A percentile compares a stretch with the other conserved stretches of the same genome.
phyloP scores from a whole-genome alignment of 192 early-diverging fungal genomes.

The Endogone sp. region DNA sequence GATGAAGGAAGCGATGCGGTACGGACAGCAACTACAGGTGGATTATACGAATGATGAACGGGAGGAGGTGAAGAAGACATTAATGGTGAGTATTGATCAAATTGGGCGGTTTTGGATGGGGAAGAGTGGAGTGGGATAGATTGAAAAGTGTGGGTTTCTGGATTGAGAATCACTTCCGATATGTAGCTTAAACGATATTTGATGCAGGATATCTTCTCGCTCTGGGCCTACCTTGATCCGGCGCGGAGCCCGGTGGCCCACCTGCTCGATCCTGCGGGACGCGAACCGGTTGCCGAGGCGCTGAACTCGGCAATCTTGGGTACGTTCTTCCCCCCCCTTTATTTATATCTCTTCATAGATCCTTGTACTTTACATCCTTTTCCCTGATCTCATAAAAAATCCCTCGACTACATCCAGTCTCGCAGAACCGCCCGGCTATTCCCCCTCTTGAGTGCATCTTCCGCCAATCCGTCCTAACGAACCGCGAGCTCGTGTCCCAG shows the following conservation, averaged over 20 bases:
- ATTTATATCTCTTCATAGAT: background rate
- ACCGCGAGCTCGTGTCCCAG: slow-evolving; percentile 15
- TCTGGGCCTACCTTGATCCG: slow-evolving; percentile 68
- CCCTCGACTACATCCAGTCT: background rate
- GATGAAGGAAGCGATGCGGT: slow-evolving; percentile 36
- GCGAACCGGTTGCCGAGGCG: slow-evolving; percentile 56
- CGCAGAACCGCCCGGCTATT: slow-evolving; percentile 9
- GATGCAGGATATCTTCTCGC: slow-evolving; percentile 61
- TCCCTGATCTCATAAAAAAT: background rate
- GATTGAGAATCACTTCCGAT: no score
- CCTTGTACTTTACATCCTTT: slow-evolving; percentile 2
- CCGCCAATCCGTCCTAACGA: slow-evolving; percentile 11
- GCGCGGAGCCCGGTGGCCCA: slow-evolving; percentile 40
- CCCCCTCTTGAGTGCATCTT: slow-evolving; percentile 20
- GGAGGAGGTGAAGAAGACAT: slow-evolving; percentile 1
- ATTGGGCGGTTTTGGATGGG: slow-evolving; percentile 29
- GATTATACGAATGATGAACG: slow-evolving; percentile 33
- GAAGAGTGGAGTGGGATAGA: slow-evolving; percentile 18
- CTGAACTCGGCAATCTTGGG: slow-evolving; percentile 68
- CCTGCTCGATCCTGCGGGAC: slow-evolving; percentile 46
- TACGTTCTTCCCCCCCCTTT: slow-evolving; percentile 15
- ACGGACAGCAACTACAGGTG: slow-evolving; percentile 52
- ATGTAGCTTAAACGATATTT: slow-evolving; percentile 14
- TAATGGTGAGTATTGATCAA: slow-evolving; percentile 10
- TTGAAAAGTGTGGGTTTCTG: background rate